Conservation (phyloP, 306 rosid species). For the Boehmeria nivea region DNA sequence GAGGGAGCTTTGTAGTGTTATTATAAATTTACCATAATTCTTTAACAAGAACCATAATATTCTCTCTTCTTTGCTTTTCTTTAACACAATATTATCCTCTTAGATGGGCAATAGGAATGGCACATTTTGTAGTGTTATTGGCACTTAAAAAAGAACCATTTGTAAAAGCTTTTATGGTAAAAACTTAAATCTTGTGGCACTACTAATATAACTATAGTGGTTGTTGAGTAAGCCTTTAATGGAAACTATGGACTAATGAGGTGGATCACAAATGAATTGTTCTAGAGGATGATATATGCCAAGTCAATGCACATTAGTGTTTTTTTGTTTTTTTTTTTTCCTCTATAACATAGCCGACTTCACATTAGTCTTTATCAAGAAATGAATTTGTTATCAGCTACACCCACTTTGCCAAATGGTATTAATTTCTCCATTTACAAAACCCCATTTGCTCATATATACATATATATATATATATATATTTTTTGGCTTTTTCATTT, state of each 20-base stretch:
- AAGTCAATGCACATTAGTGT: slow-evolving; percentile 1
- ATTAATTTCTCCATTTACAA: neutral
- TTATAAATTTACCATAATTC: neutral
- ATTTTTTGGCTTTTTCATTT: neutral
- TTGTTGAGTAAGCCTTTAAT: slow-evolving; percentile 4
- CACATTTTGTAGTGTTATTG: slow-evolving; percentile 1
- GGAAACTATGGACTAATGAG: slow-evolving; percentile 5
- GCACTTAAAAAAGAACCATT: neutral
- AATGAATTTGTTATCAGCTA: slow-evolving; percentile 5
- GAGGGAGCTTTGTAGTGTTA: neutral
- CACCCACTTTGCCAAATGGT: slow-evolving; percentile 14
- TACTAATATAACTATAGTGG: slow-evolving; percentile 6
- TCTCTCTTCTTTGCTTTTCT: neutral
- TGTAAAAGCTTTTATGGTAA: neutral
- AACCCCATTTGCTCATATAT: neutral
- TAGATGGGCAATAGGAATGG: neutral
- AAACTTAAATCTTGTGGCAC: neutral
- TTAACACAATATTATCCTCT: neutral
- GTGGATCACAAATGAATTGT: slow-evolving; percentile 15
- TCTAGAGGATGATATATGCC: slow-evolving; percentile 9
- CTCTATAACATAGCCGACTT: neutral
- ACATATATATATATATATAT: no score
- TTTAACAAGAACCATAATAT: neutral
- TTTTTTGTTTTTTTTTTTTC: neutral
- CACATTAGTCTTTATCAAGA: slow-evolving; percentile 1